Conservation (phyloP, 164 flowering plant species). For the Warburgia ugandensis region DNA sequence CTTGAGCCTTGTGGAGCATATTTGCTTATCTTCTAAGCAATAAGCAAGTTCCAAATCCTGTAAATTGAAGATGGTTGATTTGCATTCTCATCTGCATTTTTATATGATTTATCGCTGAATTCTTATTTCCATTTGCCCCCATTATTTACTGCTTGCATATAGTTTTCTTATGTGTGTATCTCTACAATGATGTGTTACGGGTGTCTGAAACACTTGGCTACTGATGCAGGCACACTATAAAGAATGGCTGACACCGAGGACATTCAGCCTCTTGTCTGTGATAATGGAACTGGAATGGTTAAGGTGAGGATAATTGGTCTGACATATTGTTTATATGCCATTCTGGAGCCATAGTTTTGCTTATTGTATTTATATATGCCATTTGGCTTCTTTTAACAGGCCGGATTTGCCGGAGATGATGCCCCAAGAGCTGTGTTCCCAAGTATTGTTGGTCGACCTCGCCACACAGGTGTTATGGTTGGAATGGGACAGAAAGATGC, state of each 20-base stretch:
- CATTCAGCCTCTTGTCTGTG: conserved; percentile 12
- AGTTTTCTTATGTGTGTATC: not conserved
- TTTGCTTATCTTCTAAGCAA: too few species aligned
- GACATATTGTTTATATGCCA: too few species aligned
- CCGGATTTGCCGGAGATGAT: conserved; percentile 10
- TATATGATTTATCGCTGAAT: too few species aligned
- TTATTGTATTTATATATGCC: too few species aligned
- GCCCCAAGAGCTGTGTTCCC: conserved; percentile 9
- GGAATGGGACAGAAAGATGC: conserved; percentile 11
- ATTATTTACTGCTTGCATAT: too few species aligned
- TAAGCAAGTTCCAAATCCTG: too few species aligned
- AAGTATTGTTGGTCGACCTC: conserved; percentile 6
- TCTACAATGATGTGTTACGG: not conserved
- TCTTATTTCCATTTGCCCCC: too few species aligned
- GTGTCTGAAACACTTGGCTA: not conserved
- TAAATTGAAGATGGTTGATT: too few species aligned
- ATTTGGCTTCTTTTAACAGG: too few species aligned
- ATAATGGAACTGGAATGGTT: conserved; percentile 14
- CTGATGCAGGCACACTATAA: conserved; percentile 9
- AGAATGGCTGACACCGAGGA: conserved; percentile 11
- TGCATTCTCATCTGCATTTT: too few species aligned
- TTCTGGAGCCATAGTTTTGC: too few species aligned
- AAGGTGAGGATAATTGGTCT: not conserved
- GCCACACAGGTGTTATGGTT: conserved; percentile 7
- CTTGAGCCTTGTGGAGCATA: too few species aligned